A percentile compares a stretch with the other conserved stretches of the same genome.
These are phyloP conservation scores for Eucalyptus sp. DNA, from an alignment of 345 rosid genomes.

Conservation along the genomic window DNA sequence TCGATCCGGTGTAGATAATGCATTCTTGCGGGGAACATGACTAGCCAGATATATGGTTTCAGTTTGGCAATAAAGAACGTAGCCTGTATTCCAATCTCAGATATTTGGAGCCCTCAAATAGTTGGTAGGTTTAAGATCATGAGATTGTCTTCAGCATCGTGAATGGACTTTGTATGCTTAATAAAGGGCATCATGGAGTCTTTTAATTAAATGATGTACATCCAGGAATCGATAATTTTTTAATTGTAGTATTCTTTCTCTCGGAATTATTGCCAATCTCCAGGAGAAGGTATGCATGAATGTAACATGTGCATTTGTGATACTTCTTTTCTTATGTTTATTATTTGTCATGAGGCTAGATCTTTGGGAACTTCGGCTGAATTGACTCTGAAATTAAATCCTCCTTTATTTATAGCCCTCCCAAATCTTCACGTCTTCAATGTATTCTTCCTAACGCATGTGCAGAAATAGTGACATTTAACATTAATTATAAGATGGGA, in stretches of 20 bases:
- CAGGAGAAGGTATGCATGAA: neutral
- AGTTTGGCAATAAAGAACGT: neutral
- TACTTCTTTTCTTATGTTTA: neutral
- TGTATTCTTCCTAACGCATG: too few relatives aligned
- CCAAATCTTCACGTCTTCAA: neutral
- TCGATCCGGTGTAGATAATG: neutral
- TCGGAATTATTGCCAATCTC: neutral
- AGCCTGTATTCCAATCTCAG: neutral
- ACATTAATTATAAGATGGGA: too few relatives aligned
- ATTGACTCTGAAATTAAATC: neutral
- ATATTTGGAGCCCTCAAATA: neutral
- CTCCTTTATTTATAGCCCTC: too few relatives aligned
- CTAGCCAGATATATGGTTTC: neutral
- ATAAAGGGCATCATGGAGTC: neutral
- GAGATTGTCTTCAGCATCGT: neutral
- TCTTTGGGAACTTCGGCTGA: neutral
- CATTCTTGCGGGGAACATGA: neutral
- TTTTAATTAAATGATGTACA: neutral
- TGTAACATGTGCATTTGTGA: neutral
- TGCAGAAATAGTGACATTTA: too few relatives aligned
- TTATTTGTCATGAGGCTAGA: neutral
- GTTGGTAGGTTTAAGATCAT: neutral
- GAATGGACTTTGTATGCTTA: neutral
- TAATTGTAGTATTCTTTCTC: too few relatives aligned
- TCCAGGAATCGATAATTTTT: neutral